Percentiles rank a stretch among this genome's conserved stretches.
Conservation (phyloP, 176 grass and related monocot species). For the Pontederia crassipes region DNA sequence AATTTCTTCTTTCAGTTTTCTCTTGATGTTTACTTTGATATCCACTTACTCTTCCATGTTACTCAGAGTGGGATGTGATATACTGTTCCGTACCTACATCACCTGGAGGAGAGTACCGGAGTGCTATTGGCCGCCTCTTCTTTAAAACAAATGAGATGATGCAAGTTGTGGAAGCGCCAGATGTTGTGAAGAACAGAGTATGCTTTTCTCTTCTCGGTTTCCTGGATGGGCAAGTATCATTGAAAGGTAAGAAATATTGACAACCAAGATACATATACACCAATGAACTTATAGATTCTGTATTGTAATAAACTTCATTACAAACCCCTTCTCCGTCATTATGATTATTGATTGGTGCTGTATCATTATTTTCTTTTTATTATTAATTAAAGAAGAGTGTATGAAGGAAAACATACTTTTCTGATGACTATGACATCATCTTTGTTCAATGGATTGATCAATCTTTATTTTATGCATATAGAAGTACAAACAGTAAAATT, state of each 20-base stretch:
- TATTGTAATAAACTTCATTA: too few relatives aligned
- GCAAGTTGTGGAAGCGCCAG: slow-evolving; percentile 74
- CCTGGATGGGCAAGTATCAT: slow-evolving; percentile 56
- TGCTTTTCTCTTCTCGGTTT: slow-evolving; percentile 64
- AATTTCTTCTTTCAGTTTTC: background rate
- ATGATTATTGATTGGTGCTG: too few relatives aligned
- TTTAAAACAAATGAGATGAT: slow-evolving; percentile 87
- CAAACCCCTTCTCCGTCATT: too few relatives aligned
- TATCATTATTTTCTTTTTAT: too few relatives aligned
- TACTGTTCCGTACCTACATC: slow-evolving; percentile 88
- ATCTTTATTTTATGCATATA: too few relatives aligned
- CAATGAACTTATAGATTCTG: too few relatives aligned
- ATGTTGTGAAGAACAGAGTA: slow-evolving; percentile 51
- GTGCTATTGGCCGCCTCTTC: slow-evolving; percentile 52
- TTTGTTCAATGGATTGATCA: too few relatives aligned
- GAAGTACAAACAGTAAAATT: too few relatives aligned
- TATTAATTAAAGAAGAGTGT: too few relatives aligned
- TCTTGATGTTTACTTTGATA: background rate
- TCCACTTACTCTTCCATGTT: background rate
- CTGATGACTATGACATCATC: too few relatives aligned
- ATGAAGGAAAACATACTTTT: too few relatives aligned
- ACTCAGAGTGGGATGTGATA: slow-evolving; percentile 71
- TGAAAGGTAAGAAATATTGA: slow-evolving; percentile 40
- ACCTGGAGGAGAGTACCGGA: slow-evolving; percentile 69
- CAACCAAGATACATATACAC: too few relatives aligned